phyloP scores from a whole-genome alignment of 1,139 yeast species.

The Protomyces arabidopsidicola region DNA sequence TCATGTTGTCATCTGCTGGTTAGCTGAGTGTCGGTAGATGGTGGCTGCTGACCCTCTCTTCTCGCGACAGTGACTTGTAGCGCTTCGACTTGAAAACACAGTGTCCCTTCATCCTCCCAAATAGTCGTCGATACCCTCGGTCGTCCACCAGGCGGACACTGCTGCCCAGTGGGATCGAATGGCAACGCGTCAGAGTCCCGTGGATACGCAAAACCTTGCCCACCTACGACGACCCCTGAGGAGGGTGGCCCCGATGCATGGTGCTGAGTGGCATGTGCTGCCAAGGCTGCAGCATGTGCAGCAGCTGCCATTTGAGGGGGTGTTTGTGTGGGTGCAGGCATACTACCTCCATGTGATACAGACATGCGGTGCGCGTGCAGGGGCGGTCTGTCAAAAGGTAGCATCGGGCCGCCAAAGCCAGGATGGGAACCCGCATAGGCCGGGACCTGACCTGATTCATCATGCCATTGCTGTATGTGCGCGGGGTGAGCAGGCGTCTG shows the following conservation, averaged over 20 bases:
- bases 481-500: background rate
- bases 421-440: background rate
- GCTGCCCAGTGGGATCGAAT: slow-evolving; percentile 51
- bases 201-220: background rate
- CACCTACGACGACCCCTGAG: background rate
- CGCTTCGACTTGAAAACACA: slow-evolving; percentile 93
- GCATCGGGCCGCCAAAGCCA: background rate
- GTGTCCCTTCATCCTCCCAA: slow-evolving; percentile 96
- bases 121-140: slow-evolving; percentile 90
- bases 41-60: slow-evolving; percentile 49
- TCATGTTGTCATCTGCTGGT: slow-evolving; percentile 67
- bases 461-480: background rate
- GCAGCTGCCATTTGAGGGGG: slow-evolving; percentile 2
- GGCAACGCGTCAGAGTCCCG: background rate
- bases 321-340: background rate
- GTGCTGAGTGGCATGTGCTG: background rate
- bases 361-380: background rate
- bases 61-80: slow-evolving; percentile 86
- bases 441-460: background rate
- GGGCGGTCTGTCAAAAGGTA: background rate
- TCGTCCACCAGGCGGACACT: slow-evolving; percentile 58
- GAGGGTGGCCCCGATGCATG: background rate
- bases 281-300: background rate
- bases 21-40: background rate
- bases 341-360: background rate